Evolutionary conservation across 176 grass and related monocot genomes (phyloP), one percentile per base, ranked within the genome.

Genomic region (Zea luxurians): DNA sequence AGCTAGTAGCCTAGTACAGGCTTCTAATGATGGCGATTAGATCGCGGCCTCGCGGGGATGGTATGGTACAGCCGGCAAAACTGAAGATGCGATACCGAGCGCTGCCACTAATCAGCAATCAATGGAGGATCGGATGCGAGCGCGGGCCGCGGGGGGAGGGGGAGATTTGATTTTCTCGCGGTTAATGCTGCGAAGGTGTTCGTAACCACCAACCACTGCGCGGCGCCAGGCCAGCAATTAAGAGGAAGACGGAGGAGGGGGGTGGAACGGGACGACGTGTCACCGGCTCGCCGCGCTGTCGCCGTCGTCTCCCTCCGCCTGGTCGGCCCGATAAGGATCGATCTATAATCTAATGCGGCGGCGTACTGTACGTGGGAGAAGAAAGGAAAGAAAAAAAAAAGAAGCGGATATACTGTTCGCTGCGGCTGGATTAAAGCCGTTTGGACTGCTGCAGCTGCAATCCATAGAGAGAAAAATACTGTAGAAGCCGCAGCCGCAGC

Each of bases 161-260:
- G 27, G 27, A 27, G 27, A 27, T 27, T 27, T 27, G 27, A 18
- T 44, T 57, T 76, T 17, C 12, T 17, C 16, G 48, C 27, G 47
- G 59, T 44, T 64, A 77, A 71, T 59, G 81, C 48, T 64, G 48
- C 54, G 8, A 21, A 6, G 54, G 8, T 58, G 54, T 17, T 27
- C 27, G 1, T 34, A 89, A 84, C 82, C 13, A 13, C 77, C 77
- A 85, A 85, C 82, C 66, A 61, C 82, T 77, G 7, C 66, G 69
- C 58, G 58, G 13, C 82, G 35, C 37, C 27, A 27, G 27, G 61
- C 75, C 58, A 8, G 65, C 77, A 81, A 71, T 84, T 54, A 85
- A 85, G 11, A 85, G 11, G 52, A 13, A 53, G 17, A 10, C 46
- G 62, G 63, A 4, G 40, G 40, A 52, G 46, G 7, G 49, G 12